These are phyloP conservation scores for Arctium minus DNA, from an alignment of 129 eudicot genomes.

Conservation along the genomic window DNA sequence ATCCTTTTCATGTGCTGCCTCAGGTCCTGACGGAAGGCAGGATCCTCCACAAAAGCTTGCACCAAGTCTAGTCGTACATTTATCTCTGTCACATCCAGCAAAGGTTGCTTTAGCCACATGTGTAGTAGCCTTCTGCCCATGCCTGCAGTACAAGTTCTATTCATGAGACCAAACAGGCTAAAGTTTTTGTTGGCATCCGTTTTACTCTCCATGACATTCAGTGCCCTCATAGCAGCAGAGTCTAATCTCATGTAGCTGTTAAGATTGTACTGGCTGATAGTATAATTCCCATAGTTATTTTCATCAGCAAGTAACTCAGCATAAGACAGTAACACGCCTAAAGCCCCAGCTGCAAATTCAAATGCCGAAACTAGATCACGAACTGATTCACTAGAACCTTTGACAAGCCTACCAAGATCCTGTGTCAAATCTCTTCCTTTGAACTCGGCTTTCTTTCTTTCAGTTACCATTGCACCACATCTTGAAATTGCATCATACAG, in stretches of 20 bases:
- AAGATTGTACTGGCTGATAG: slow-evolving; percentile 53
- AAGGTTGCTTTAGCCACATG: slow-evolving; percentile 95
- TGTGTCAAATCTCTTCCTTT: slow-evolving; percentile 70
- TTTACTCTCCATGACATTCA: slow-evolving; percentile 98
- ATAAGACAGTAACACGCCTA: slow-evolving; percentile 69
- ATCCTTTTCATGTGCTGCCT: slow-evolving; percentile 92
- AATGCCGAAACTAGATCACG: slow-evolving; percentile 69
- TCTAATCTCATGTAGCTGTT: slow-evolving; percentile 89
- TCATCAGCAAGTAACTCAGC: slow-evolving; percentile 89
- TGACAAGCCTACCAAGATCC: slow-evolving; percentile 89
- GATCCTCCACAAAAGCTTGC: slow-evolving; percentile 94
- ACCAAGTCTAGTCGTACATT: slow-evolving; percentile 78
- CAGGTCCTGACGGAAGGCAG: slow-evolving; percentile 78
- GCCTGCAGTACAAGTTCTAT: slow-evolving; percentile 97
- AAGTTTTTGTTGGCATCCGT: slow-evolving; percentile 88
- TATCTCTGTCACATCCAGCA: slow-evolving; percentile 72
- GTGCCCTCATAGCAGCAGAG: slow-evolving; percentile 96
- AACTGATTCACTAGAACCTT: slow-evolving; percentile 84
- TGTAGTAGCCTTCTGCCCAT: slow-evolving; percentile 92
- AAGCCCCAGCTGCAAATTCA: slow-evolving; percentile 73
- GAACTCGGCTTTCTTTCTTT: slow-evolving; percentile 82
- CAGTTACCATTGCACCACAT: slow-evolving; percentile 92
- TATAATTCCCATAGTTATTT: slow-evolving; percentile 68
- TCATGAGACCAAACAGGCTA: slow-evolving; percentile 91
- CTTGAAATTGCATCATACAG: slow-evolving; percentile 74